These are phyloP conservation scores for Bacterosira constricta DNA, from an alignment of 108 stramenopile genomes.

Conservation along the genomic window DNA sequence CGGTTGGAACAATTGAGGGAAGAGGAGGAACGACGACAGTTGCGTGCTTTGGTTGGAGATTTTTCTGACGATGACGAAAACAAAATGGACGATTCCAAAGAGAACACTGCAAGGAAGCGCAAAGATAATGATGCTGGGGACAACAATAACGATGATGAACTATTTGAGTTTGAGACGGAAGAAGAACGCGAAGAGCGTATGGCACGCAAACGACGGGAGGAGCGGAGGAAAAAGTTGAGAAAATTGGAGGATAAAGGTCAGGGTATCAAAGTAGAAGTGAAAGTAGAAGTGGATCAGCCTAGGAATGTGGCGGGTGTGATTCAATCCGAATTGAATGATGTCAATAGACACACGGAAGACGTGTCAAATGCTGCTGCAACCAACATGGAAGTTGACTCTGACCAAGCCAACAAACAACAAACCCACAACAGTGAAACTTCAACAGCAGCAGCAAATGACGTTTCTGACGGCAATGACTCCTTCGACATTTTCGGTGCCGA, in stretches of 20 bases:
- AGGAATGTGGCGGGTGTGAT: conserved; percentile 43
- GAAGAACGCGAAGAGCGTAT: conserved; percentile 54
- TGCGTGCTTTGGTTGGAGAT: conserved; percentile 41
- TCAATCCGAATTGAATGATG: conserved; percentile 28
- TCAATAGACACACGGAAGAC: background rate
- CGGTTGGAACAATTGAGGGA: conserved; percentile 27
- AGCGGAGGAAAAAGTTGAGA: conserved; percentile 29
- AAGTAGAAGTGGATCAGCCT: conserved; percentile 27
- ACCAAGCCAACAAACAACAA: background rate
- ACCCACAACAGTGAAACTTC: too few species aligned
- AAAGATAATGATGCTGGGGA: background rate
- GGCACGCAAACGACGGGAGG: conserved; percentile 44
- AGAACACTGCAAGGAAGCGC: background rate
- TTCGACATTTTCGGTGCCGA: conserved; percentile 54
- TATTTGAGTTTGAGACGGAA: conserved; percentile 50
- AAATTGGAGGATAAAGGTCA: background rate
- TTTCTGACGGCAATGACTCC: conserved; percentile 33
- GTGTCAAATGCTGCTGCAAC: background rate
- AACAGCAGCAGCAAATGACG: background rate
- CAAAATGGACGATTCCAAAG: background rate
- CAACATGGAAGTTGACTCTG: background rate
- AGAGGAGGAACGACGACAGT: conserved; percentile 41
- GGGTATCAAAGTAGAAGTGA: background rate
- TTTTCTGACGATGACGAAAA: conserved; percentile 7
- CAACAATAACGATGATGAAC: background rate